Evolutionary conservation across 257 asterid genomes (phyloP).

Genomic region (Nemophila menziesii): DNA sequence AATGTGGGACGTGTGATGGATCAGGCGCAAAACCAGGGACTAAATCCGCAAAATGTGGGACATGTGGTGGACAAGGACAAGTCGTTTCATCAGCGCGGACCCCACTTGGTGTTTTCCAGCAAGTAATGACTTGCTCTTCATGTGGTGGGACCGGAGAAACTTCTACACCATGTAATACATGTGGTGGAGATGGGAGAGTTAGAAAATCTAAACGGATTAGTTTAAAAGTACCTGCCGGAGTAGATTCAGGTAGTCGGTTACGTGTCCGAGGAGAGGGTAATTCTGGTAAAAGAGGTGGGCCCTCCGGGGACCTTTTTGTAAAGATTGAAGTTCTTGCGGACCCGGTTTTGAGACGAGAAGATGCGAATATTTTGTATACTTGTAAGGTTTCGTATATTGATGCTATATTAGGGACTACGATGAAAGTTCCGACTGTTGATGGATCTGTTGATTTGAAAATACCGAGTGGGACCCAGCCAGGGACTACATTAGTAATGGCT

Average conservation of each 20-base stretch:
- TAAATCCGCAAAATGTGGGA: slow-evolving; percentile 48
- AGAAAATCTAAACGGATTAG: slow-evolving; percentile 85
- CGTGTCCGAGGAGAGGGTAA: slow-evolving; percentile 91
- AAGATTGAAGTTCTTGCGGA: slow-evolving; percentile 65
- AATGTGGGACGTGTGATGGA: slow-evolving; percentile 82
- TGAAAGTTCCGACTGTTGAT: slow-evolving; percentile 87
- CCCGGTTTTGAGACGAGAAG: slow-evolving; percentile 74
- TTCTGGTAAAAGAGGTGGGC: slow-evolving; percentile 86
- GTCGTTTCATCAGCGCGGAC: slow-evolving; percentile 81
- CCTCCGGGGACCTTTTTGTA: slow-evolving; percentile 87
- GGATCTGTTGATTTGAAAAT: slow-evolving; percentile 80
- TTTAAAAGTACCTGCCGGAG: slow-evolving; percentile 91
- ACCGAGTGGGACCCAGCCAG: slow-evolving; percentile 90
- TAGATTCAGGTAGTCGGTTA: slow-evolving; percentile 76
- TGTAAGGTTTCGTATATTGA: slow-evolving; percentile 81
- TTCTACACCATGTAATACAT: slow-evolving; percentile 76
- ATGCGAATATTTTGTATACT: slow-evolving; percentile 70
- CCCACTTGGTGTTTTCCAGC: slow-evolving; percentile 95
- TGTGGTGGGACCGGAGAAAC: slow-evolving; percentile 80
- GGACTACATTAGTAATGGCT: slow-evolving; percentile 88
- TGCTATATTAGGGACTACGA: slow-evolving; percentile 75
- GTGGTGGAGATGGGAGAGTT: slow-evolving; percentile 72
- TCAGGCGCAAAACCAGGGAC: slow-evolving; percentile 94
- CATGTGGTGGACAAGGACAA: slow-evolving; percentile 96
- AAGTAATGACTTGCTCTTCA: slow-evolving; percentile 79